Percentiles rank a stretch among this genome's conserved stretches.
Evolutionary conservation across 495 filamentous ascomycete genomes (phyloP).

Genomic region (Hyaloscypha finlandica): DNA sequence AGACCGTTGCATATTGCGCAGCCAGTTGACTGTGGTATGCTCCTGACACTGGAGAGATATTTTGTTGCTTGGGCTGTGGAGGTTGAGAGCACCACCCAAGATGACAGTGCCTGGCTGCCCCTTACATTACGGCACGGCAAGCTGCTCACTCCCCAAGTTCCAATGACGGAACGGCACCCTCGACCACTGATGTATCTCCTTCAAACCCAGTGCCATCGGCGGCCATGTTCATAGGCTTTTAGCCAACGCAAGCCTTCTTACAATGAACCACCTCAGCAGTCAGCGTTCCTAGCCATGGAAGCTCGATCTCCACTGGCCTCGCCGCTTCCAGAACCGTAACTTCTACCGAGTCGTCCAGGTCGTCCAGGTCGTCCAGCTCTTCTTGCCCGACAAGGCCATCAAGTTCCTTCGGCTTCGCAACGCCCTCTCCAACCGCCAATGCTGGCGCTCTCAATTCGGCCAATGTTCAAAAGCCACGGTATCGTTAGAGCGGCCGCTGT

Average conservation of each 20-base stretch:
- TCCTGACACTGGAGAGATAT: not conserved
- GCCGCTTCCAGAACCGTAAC: not conserved
- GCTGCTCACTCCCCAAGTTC: not conserved
- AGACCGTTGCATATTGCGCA: conserved; percentile 19
- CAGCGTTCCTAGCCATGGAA: not conserved
- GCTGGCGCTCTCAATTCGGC: not conserved
- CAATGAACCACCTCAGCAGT: not conserved
- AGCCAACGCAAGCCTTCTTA: not conserved
- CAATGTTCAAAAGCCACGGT: not conserved
- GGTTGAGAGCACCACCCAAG: not conserved
- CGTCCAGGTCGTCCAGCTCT: not conserved
- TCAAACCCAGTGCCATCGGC: not conserved
- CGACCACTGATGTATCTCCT: too few species aligned
- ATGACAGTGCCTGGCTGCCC: not conserved
- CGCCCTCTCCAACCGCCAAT: not conserved
- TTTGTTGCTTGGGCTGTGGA: too few species aligned
- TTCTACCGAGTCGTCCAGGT: not conserved
- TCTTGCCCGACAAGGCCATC: not conserved
- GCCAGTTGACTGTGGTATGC: conserved; percentile 44
- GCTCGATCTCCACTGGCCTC: not conserved
- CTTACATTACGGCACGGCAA: too few species aligned
- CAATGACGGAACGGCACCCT: too few species aligned
- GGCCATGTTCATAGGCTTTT: not conserved
- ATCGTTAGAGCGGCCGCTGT: not conserved
- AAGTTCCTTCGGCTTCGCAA: not conserved